These are phyloP conservation scores for Chloromonas sp. DNA, from an alignment of 163 green algal species.

Conservation along the genomic window DNA sequence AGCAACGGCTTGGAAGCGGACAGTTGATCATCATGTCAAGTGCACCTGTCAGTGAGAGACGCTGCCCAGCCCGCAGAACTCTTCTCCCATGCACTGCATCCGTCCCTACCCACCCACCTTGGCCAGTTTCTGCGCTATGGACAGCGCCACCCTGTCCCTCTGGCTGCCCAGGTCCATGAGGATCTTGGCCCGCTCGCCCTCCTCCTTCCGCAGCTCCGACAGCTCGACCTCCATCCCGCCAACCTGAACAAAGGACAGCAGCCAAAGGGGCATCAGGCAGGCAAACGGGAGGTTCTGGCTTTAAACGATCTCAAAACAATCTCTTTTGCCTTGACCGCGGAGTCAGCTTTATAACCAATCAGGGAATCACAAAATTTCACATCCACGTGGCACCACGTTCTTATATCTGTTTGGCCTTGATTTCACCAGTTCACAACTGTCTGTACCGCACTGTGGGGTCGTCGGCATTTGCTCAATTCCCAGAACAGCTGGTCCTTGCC, in stretches of 20 bases:
- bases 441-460: too few species aligned
- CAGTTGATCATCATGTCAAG: slow-evolving; percentile 9
- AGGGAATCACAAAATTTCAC: too few species aligned
- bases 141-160: slow-evolving; percentile 33
- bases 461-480: too few species aligned
- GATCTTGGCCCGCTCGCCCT: slow-evolving; percentile 34
- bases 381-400: too few species aligned
- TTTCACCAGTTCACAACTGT: too few species aligned
- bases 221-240: slow-evolving; percentile 42
- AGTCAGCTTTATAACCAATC: too few species aligned
- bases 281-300: too few species aligned
- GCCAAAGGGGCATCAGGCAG: not conserved
- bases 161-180: slow-evolving; percentile 48
- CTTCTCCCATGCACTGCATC: not conserved
- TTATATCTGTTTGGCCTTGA: too few species aligned
- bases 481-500: too few species aligned
- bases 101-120: slow-evolving; percentile 13
- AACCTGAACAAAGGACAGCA: slow-evolving; percentile 18
- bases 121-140: slow-evolving; percentile 36
- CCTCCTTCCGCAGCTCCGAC: slow-evolving; percentile 40
- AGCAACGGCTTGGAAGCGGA: too few species aligned
- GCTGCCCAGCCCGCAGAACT: not conserved
- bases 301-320: too few species aligned
- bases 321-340: too few species aligned
- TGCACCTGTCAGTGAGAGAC: not conserved